Evolutionary conservation across 192 early-diverging fungal genomes (phyloP).

Genomic region (Backusella mclennaniae): DNA sequence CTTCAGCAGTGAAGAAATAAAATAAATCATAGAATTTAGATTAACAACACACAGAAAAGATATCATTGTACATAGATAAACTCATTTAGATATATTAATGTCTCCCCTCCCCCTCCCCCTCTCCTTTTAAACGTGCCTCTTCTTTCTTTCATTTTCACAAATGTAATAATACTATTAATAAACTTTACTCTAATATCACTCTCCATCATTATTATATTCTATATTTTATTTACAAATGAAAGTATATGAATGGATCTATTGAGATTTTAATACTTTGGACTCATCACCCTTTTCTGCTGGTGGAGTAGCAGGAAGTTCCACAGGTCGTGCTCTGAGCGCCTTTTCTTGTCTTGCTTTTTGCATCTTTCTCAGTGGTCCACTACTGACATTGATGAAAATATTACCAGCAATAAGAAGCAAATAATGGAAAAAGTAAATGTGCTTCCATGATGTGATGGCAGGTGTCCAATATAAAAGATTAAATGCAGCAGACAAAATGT

Average conservation of each 20-base stretch:
- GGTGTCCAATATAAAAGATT: not conserved
- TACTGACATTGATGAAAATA: not conserved
- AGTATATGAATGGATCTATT: not conserved
- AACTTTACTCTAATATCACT: not conserved
- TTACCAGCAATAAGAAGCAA: not conserved
- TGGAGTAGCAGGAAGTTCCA: not conserved
- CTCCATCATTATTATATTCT: not conserved
- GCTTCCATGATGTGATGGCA: not conserved
- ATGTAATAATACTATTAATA: not conserved
- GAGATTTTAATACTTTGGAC: not conserved
- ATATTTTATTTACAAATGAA: constrained; percentile 1
- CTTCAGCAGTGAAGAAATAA: not conserved
- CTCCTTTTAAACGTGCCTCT: not conserved
- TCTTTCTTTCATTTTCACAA: not conserved
- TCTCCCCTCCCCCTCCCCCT: not conserved
- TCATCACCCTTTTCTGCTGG: not conserved
- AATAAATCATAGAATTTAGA: not conserved
- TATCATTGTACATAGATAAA: not conserved
- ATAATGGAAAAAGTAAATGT: not conserved
- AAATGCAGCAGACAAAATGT: not conserved
- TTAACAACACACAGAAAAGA: not conserved
- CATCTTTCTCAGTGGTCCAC: not conserved
- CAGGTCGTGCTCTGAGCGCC: not conserved
- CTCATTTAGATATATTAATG: not conserved
- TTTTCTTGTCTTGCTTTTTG: not conserved